Conservation (phyloP, 805 yeast genomes). For the Kazachstania viticola region DNA sequence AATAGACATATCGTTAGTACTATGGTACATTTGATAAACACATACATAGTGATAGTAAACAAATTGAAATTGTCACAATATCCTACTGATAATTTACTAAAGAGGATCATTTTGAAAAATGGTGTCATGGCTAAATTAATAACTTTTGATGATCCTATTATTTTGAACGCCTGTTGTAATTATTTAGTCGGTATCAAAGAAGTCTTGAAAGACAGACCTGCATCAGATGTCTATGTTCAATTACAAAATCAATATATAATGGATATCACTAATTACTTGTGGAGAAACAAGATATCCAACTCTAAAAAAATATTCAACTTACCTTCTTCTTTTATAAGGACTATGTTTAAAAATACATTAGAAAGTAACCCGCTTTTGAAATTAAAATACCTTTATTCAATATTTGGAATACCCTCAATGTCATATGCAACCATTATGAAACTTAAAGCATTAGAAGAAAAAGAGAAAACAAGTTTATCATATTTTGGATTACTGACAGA, state of each 20-base stretch:
- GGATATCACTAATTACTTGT: slow-evolving; percentile 21
- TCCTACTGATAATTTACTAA: slow-evolving; percentile 3
- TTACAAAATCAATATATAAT: slow-evolving; percentile 17
- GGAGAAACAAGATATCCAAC: slow-evolving; percentile 19
- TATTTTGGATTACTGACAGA: slow-evolving; percentile 11
- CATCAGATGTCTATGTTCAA: slow-evolving; percentile 10
- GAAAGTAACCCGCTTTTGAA: slow-evolving; percentile 6
- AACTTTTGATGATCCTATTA: slow-evolving; percentile 15
- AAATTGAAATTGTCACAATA: background rate
- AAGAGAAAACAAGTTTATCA: slow-evolving; percentile 1
- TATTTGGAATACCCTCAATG: slow-evolving; percentile 17
- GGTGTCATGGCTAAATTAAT: slow-evolving; percentile 10
- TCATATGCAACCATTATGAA: slow-evolving; percentile 9
- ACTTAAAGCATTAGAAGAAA: slow-evolving; percentile 7
- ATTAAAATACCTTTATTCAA: slow-evolving; percentile 10
- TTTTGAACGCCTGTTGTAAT: slow-evolving; percentile 14
- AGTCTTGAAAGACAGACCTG: slow-evolving; percentile 6
- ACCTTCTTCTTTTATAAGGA: slow-evolving; percentile 15
- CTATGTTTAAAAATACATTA: slow-evolving; percentile 7
- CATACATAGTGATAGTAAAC: slow-evolving; percentile 1
- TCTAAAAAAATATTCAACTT: slow-evolving; percentile 12
- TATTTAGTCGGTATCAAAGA: slow-evolving; percentile 11
- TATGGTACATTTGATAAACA: slow-evolving; percentile 5
- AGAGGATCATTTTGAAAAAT: slow-evolving; percentile 8
- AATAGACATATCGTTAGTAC: slow-evolving; percentile 9